These are phyloP conservation scores for Pseudisothecium myosuroides DNA, from an alignment of 225 moss, liverwort and hornwort species.

Conservation along the genomic window DNA sequence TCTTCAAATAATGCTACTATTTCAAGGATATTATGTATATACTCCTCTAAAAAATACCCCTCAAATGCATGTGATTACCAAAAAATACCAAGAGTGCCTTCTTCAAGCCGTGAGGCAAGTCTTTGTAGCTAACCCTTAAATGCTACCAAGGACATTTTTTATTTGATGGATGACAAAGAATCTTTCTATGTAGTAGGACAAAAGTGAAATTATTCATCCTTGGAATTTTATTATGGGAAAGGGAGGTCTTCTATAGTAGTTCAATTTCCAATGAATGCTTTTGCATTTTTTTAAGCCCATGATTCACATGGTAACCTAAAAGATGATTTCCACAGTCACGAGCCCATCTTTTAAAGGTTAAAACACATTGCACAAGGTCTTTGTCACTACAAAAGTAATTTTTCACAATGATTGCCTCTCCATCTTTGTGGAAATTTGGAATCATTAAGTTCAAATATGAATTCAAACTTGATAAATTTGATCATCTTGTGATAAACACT, in stretches of 20 bases:
- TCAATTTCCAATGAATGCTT: no score
- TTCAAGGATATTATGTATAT: neutral
- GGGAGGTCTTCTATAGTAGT: no score
- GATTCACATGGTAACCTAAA: no score
- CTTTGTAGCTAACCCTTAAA: no score
- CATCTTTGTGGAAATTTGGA: neutral
- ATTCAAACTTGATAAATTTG: neutral
- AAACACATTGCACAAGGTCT: neutral
- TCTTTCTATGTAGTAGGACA: no score
- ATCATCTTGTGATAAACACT: neutral
- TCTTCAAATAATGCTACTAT: neutral
- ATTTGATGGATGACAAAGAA: no score
- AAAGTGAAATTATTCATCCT: no score
- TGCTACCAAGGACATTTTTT: no score
- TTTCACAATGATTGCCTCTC: neutral
- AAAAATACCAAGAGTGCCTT: neutral
- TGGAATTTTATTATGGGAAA: no score
- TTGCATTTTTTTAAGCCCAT: no score
- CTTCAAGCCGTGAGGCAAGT: neutral
- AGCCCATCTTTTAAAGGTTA: no score
- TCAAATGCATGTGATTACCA: fast-evolving
- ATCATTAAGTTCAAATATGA: neutral
- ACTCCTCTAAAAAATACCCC: neutral
- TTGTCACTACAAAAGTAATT: neutral
- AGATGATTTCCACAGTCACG: no score